Conservation (phyloP, 345 rosid species). For the Gossypium arboreum region DNA sequence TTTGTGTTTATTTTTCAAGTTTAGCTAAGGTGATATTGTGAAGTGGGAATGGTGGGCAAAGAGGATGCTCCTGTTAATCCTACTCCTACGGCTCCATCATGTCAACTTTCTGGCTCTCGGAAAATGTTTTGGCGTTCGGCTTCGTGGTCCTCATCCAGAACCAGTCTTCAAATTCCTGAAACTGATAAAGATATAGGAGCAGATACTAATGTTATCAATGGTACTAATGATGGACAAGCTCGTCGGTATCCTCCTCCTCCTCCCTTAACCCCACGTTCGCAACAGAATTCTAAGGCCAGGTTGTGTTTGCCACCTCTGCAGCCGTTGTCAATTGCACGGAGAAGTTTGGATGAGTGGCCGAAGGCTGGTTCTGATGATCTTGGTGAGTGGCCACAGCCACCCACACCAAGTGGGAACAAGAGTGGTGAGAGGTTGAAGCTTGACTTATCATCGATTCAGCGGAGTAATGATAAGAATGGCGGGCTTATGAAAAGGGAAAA, state of each 20-base stretch:
- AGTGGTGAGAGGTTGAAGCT: conserved; percentile 89
- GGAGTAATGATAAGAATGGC: conserved; percentile 58
- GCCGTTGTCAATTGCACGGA: conserved; percentile 82
- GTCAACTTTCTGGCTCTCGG: conserved; percentile 56
- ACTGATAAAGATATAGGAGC: conserved; percentile 37
- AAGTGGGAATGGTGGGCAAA: conserved; percentile 77
- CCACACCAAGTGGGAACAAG: conserved; percentile 77
- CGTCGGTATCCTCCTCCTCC: conserved; percentile 55
- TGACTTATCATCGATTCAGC: conserved; percentile 76
- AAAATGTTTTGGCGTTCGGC: conserved; percentile 94
- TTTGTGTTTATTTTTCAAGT: conserved; percentile 20
- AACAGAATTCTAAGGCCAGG: conserved; percentile 78
- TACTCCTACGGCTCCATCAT: conserved; percentile 40
- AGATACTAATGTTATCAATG: conserved; percentile 41
- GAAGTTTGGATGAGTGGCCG: conserved; percentile 99
- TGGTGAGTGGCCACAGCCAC: conserved; percentile 96
- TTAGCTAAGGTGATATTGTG: conserved; percentile 11
- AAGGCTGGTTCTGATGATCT: conserved; percentile 90
- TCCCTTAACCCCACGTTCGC: conserved; percentile 88
- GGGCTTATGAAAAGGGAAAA: conserved; percentile 82
- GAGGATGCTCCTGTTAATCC: conserved; percentile 64
- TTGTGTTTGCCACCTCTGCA: conserved; percentile 94
- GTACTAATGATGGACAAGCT: conserved; percentile 34
- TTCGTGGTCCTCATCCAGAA: conserved; percentile 95
- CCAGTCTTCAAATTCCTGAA: conserved; percentile 52